These are phyloP conservation scores for Colletotrichum eleusines DNA, from an alignment of 2,329 filamentous ascomycete species.

Conservation along the genomic window DNA sequence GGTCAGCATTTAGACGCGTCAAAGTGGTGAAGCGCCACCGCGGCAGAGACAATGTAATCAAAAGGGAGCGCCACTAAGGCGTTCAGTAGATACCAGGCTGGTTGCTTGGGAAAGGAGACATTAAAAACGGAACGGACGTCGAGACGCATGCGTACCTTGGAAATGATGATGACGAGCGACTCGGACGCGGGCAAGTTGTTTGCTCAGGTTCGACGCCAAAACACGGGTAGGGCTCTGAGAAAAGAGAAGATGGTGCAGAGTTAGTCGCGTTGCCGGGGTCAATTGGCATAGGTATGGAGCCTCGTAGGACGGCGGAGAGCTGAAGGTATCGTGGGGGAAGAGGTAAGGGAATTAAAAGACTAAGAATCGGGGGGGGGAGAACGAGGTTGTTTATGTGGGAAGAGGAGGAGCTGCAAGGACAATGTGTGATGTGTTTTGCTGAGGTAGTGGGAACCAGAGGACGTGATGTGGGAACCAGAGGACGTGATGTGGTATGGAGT, in stretches of 20 bases:
- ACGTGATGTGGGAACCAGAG: constrained; percentile 41
- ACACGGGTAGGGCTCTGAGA: constrained; percentile 17
- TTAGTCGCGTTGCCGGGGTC: constrained; percentile 34
- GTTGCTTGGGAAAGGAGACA: constrained; percentile 4
- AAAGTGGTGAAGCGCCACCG: constrained; percentile 2
- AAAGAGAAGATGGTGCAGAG: background rate
- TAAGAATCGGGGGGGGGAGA: constrained; percentile 8
- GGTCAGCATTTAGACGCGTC: constrained; percentile 39
- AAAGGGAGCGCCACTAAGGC: constrained; percentile 15
- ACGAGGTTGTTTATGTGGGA: constrained; percentile 36
- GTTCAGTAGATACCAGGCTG: background rate
- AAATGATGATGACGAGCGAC: constrained; percentile 39
- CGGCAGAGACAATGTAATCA: constrained; percentile 12
- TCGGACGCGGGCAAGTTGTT: constrained; percentile 33
- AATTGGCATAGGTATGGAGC: constrained; percentile 22
- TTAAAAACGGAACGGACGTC: constrained; percentile 5
- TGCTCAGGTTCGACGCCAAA: constrained; percentile 35
- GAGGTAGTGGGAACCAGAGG: constrained; percentile 38
- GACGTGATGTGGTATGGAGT: constrained; percentile 42
- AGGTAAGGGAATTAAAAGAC: constrained; percentile 12
- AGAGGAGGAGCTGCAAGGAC: constrained; percentile 23
- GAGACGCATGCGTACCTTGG: constrained; percentile 35
- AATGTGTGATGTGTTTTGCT: constrained; percentile 40
- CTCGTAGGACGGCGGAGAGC: background rate
- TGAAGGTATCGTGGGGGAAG: constrained; percentile 18